Percentiles rank a stretch among this genome's conserved stretches.
These are phyloP conservation scores for Fusarium keratoplasticum DNA, from an alignment of 2,329 filamentous ascomycete genomes.

Conservation along the genomic window DNA sequence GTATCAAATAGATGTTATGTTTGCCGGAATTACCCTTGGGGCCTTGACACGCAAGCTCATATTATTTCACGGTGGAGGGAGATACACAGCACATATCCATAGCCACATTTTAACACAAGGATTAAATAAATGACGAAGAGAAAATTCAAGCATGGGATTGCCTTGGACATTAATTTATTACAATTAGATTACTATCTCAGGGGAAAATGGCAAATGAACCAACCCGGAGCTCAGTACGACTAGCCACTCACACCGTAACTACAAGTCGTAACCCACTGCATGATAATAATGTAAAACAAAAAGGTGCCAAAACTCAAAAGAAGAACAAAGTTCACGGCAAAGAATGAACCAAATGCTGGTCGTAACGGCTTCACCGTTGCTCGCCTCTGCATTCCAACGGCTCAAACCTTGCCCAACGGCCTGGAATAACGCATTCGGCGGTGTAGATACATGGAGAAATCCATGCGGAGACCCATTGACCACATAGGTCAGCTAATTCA, in stretches of 20 bases:
- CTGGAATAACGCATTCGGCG: neutral
- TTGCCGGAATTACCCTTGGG: neutral
- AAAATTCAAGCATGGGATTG: neutral
- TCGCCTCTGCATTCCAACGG: neutral
- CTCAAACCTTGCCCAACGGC: neutral
- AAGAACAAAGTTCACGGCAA: neutral
- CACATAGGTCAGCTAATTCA: no score
- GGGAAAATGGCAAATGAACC: neutral
- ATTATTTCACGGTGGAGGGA: neutral
- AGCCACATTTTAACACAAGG: neutral
- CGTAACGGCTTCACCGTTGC: neutral
- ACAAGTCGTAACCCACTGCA: neutral
- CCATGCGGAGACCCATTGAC: neutral
- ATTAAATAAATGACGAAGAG: neutral
- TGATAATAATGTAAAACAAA: neutral
- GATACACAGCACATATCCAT: neutral
- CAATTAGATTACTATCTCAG: neutral
- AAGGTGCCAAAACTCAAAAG: neutral
- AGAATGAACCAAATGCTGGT: neutral
- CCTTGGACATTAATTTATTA: neutral
- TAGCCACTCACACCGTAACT: neutral
- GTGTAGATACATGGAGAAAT: neutral
- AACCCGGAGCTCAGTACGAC: neutral
- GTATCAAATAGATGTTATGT: neutral
- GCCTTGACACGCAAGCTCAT: neutral